Evolutionary conservation across 768 basidiomycete species (phyloP), one percentile per base, ranked within the genome.

Genomic region (Pisolithus orientalis): DNA sequence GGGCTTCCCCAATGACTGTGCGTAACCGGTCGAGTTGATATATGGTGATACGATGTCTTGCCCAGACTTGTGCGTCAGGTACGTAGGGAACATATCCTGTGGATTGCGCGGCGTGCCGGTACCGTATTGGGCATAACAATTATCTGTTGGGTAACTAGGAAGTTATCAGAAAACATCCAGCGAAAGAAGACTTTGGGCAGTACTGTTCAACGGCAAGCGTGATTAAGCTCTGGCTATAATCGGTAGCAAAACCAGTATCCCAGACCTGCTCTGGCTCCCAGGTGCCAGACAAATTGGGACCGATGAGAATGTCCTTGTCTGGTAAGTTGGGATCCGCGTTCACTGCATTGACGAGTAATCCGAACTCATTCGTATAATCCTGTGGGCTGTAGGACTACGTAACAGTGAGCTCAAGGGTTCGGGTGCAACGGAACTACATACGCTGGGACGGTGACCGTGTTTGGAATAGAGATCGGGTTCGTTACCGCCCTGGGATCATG

Each of bases 391-490:
- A 65, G 3, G 54, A n/a, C 59, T 60, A n/a, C 38, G 74, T 6
- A 7, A 4, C 16, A 21, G 9, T 64, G 7, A 47, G 39, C n/a
- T 24, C n/a, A 6, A 16, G 14, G 14, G 24, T 8, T 11, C 21
- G 11, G 9, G 7, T n/a, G 17, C 4, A 13, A 11, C 24, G 5
- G 27, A n/a, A 21, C 24, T 13, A 43, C 51, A 10, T 38, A 61
- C 59, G 1, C 49, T 52, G 0, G 61, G 51, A 17, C 75, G 66
- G 43, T 71, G 71, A 11, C 67, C 64, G 55, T 74, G 73, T 34
- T 69, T 71, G 9, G 73, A 68, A 57, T 84, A 91, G 56, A 89
- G 76, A 71, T 92, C 88, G 14, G 87, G 88, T 67, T 90, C 88
- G 62, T 90, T 89, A 2, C 83, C 87, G 1, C 82, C 78, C 62